Evolutionary conservation across 2,329 filamentous ascomycete genomes (phyloP).

Genomic region (Leptographium lundbergii): DNA sequence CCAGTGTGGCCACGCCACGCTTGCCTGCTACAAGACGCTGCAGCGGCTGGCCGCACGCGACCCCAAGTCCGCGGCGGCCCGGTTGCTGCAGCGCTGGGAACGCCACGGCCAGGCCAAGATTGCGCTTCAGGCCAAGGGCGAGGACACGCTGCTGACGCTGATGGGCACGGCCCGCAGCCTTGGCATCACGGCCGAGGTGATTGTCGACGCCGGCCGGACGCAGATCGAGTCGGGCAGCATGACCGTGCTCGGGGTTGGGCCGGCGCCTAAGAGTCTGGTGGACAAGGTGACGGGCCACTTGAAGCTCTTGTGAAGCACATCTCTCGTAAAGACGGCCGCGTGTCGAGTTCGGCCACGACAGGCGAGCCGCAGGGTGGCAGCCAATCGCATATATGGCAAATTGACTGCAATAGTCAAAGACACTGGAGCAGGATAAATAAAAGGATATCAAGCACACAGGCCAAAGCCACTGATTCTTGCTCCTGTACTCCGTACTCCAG

Average conservation of each 20-base stretch:
- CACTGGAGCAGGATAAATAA: too few species aligned
- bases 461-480: too few species aligned
- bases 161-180: constrained; percentile 71
- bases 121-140: constrained; percentile 74
- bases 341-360: too few species aligned
- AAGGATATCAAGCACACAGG: too few species aligned
- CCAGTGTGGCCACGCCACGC: constrained; percentile 88
- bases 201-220: constrained; percentile 90
- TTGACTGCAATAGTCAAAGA: background rate
- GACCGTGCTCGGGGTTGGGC: constrained; percentile 77
- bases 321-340: too few species aligned
- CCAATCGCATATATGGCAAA: background rate
- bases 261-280: constrained; percentile 73
- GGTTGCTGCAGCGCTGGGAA: constrained; percentile 76
- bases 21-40: constrained; percentile 90
- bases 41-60: constrained; percentile 38
- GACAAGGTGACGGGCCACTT: constrained; percentile 75
- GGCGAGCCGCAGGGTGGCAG: too few species aligned
- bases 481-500: too few species aligned
- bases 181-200: constrained; percentile 77
- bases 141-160: constrained; percentile 64
- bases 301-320: constrained; percentile 63
- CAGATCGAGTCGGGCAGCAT: constrained; percentile 90
- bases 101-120: constrained; percentile 80
- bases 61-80: constrained; percentile 39